Base-by-base conservation (phyloP, 495 filamentous ascomycete genomes). In the Annulohypoxylon maeteangense region DNA sequence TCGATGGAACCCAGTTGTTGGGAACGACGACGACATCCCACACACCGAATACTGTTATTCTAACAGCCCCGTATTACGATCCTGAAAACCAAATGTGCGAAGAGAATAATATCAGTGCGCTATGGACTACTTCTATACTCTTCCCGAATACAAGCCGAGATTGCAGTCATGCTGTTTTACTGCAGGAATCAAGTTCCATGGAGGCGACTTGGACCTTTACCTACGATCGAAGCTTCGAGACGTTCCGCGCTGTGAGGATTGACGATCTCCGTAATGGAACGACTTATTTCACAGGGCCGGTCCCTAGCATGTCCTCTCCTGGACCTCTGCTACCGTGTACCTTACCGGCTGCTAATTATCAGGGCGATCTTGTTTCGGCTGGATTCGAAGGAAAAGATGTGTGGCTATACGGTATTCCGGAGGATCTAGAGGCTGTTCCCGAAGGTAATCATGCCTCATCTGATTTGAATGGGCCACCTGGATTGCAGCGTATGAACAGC, bases 71-170 rank as follows among this genome's bases (percentile, higher is more conserved):
- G 8, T 94, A 93, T 74, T 93, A 93, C 73, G 86, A 88, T 62
- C 87, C 85, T 14, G 85, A 83, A 1, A 81, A 77, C 47, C 83
- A 85, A 48, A 76, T 88, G 62, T 87, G 88, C 8, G 54, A 68
- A 20, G 83, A 87, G 48, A 90, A 92, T 65, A 84, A 89, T 59
- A 85, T 95, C 40, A 91, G 90, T 74, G 89, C 89, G 6, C 84
- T 95, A 74, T 96, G 93, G 93, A 96, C 93, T 45, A 94, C 92
- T 1, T 93, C 94, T 42, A 94, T 96, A 27, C 81, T 96, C 0
- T 96, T 96, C 54, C 93, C 93, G 0, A 91, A 94, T 61, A 89
- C 87, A 18, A 92, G 89, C 58, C 85, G 87, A 40, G 89, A 91
- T 38, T 93, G 90, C 65, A 92, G 90, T 60, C 90, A 94, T 79